Evolutionary conservation across 108 stramenopile genomes (phyloP), one percentile per base, ranked within the genome.

Genomic region (Licmophora abbreviata): DNA sequence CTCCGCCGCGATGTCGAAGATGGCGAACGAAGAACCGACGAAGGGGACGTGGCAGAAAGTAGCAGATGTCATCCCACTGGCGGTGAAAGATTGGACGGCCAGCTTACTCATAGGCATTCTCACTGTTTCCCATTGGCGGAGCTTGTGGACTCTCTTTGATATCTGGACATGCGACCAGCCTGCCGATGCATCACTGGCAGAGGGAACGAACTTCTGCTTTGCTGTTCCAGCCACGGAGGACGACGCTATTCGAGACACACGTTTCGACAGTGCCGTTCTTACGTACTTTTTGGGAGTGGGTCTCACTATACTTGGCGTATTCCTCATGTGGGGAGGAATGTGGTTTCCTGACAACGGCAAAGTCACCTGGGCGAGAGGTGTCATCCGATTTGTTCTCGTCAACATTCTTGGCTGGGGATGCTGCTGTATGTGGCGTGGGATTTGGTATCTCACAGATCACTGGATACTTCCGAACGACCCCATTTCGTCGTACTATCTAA

Each of bases 131-230:
- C 62, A 54, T 23, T 68, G 67, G 67, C 22, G 67, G 32, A 36
- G 47, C 8, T 37, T 55, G 6, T 68, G 67, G 67, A 33, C 45
- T 4, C 24, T 68, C 11, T 24, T 68, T 33, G 67, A 68, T 51
- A 42, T 68, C 8, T 48, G 18, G 25, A 14, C 25, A 9, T 68
- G 67, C 29, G 47, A 57, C 11, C 67, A 68, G 28, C 55, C 60
- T 10, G 8, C 22, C 4, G 30, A 25, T 8, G 67, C 67, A 8
- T 44, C 48, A 11, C 29, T 62, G 41, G 41, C 31, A 6, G 34
- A 43, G 12, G 67, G 67, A 11, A 35, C 61, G 28, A 28, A 60
- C 40, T 62, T 68, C 48, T 68, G 67, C 30, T 56, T 49, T 17
- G 38, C 48, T 18, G 45, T 30, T 4, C 29, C 10, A 8, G 56